Evolutionary conservation across 805 yeast species (phyloP).

Genomic region (Candida broadrunensis): DNA sequence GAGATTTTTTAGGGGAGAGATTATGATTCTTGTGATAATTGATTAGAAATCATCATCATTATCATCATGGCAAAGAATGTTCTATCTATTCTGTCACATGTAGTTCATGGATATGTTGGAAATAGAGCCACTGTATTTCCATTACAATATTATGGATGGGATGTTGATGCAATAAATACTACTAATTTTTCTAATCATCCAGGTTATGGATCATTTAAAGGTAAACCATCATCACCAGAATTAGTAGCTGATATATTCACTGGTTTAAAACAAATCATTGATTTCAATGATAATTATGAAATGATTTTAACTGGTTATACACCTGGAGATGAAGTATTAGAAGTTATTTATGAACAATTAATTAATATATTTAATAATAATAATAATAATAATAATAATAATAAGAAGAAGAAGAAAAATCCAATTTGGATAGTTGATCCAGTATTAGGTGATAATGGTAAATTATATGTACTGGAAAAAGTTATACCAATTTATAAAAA

Average conservation of each 20-base stretch:
- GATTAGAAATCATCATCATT: too few relatives aligned
- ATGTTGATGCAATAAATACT: slow-evolving; percentile 63
- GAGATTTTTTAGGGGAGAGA: too few relatives aligned
- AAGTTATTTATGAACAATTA: slow-evolving; percentile 43
- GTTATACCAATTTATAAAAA: slow-evolving; percentile 51
- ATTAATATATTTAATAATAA: slow-evolving; percentile 19
- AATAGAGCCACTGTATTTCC: slow-evolving; percentile 67
- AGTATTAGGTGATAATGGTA: slow-evolving; percentile 88
- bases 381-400: neutral
- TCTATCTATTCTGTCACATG: slow-evolving; percentile 65
- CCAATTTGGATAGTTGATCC: slow-evolving; percentile 79
- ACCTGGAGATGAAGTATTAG: slow-evolving; percentile 58
- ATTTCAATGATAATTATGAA: slow-evolving; percentile 41
- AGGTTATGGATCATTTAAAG: slow-evolving; percentile 59
- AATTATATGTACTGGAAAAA: slow-evolving; percentile 64
- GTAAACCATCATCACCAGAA: slow-evolving; percentile 40
- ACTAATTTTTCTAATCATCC: slow-evolving; percentile 71
- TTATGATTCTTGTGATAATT: too few relatives aligned
- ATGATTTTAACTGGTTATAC: slow-evolving; percentile 78
- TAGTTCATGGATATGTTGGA: slow-evolving; percentile 72
- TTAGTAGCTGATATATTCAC: slow-evolving; percentile 21
- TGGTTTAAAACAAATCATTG: slow-evolving; percentile 36
- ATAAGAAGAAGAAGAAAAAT: slow-evolving; percentile 8
- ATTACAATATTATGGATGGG: slow-evolving; percentile 63
- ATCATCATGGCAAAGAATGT: slow-evolving; percentile 15